A percentile compares a stretch with the other conserved stretches of the same genome.
phyloP scores from a whole-genome alignment of 2,329 filamentous ascomycete species.

The Paramyrothecium sp. region DNA sequence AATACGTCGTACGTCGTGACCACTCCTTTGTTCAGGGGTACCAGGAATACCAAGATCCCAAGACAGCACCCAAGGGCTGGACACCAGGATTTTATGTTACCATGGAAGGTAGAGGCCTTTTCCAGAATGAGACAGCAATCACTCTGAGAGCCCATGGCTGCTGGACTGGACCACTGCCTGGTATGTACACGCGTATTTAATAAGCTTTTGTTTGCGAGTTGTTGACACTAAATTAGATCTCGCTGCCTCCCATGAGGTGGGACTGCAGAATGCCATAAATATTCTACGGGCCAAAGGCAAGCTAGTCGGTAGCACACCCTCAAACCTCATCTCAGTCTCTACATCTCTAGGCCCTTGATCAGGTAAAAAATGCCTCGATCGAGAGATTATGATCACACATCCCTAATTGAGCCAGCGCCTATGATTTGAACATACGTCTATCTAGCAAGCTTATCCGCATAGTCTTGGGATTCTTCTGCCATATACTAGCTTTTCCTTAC shows the following conservation, averaged over 20 bases:
- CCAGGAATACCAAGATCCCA: background rate
- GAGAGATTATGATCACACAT: background rate
- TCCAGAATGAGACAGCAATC: background rate
- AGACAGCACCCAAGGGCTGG: background rate
- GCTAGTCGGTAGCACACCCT: background rate
- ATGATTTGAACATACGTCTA: background rate
- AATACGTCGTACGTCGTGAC: background rate
- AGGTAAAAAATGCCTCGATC: background rate
- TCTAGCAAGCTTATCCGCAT: background rate
- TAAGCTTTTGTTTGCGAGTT: background rate
- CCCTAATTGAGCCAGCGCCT: background rate
- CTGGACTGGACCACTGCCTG: background rate
- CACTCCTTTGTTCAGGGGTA: background rate
- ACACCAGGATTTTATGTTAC: background rate
- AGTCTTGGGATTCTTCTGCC: background rate
- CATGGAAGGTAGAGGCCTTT: background rate
- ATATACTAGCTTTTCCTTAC: background rate
- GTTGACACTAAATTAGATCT: background rate
- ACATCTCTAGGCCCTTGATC: background rate
- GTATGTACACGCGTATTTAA: background rate
- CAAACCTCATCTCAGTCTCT: background rate
- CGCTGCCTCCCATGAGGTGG: background rate
- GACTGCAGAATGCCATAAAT: background rate
- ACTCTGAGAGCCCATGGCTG: background rate
- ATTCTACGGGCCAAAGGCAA: background rate